These are phyloP conservation scores for Dactylellina sp. DNA, from an alignment of 2,329 filamentous ascomycete genomes.

Conservation along the genomic window DNA sequence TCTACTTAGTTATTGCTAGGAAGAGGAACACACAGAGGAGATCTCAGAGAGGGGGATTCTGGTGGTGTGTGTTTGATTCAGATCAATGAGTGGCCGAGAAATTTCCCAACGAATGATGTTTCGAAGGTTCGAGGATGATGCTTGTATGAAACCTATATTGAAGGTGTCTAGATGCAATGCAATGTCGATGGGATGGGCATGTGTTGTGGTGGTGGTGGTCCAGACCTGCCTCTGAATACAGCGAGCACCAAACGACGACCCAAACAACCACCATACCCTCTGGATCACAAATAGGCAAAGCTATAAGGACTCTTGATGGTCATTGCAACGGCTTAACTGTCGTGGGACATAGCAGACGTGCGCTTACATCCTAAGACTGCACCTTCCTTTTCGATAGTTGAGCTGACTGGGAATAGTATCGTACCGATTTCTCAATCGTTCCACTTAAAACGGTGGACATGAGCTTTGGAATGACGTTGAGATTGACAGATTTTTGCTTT, in stretches of 20 bases:
- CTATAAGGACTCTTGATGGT: too few species aligned
- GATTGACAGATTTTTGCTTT: slow-evolving; percentile 8
- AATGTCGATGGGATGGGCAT: too few species aligned
- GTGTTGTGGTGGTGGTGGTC: slow-evolving; percentile 13
- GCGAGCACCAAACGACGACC: too few species aligned
- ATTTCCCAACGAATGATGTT: neutral
- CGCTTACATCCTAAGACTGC: too few species aligned
- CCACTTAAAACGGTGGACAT: neutral
- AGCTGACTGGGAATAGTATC: too few species aligned
- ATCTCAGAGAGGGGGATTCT: neutral
- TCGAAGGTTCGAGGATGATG: slow-evolving; percentile 14
- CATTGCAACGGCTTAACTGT: too few species aligned
- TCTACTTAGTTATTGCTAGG: neutral
- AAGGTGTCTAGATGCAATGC: too few species aligned
- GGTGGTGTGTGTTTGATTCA: slow-evolving; percentile 1
- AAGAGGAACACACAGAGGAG: neutral
- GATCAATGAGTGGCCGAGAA: neutral
- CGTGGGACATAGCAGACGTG: too few species aligned
- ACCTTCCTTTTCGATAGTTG: too few species aligned
- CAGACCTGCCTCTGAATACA: too few species aligned
- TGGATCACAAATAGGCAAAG: too few species aligned
- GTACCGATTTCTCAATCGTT: slow-evolving; percentile 8
- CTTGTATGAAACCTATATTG: neutral
- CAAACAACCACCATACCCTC: too few species aligned
- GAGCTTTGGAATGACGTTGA: slow-evolving; percentile 13